Evolutionary conservation across 345 rosid species (phyloP), one percentile per base, ranked within the genome.

Genomic region (Corymbia maculata): DNA sequence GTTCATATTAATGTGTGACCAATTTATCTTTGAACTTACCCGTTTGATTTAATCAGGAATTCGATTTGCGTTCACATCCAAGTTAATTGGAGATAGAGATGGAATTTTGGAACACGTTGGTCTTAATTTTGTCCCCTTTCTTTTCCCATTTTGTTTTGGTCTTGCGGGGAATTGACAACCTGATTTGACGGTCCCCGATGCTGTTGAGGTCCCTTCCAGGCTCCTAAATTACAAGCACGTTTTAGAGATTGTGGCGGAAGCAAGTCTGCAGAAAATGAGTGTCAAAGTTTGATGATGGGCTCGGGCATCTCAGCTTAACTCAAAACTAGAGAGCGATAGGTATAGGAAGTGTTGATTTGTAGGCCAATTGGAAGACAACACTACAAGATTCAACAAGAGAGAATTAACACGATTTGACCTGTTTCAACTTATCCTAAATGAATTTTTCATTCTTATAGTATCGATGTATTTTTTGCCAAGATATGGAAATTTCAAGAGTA

Each of bases 311-410:
- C 7, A 0, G 7, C 24, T 70, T 70, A 32, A 9, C 42, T 70
- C 13, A 1, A 0, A 32, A 70, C 5, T 70, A 9, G 80, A 70
- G 80, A 70, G 80, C 42, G 45, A 70, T 10, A 6, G 15, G 45
- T 6, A 16, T 32, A 17, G 24, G 13, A 42, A 32, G 13, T 4
- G 6, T 9, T 3, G 2, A 36, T 70, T 17, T 7, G 8, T 22
- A 19, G 10, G 22, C 4, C 24, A 8, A 32, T 32, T 70, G 19
- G 45, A 17, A 22, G 80, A 36, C 12, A 70, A 70, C 24, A 36
- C 2, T 32, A 6, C 6, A 0, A 4, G 24, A 32, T 70, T 70
- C 17, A 32, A 70, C 0, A 1, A 70, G 24, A 17, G 0, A 17
- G 8, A 32, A 55, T 5, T 22, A 0, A 55, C 61, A 55, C 1